phyloP scores from a whole-genome alignment of 2,329 filamentous ascomycete species.

The Clarireedia homoeocarpa region DNA sequence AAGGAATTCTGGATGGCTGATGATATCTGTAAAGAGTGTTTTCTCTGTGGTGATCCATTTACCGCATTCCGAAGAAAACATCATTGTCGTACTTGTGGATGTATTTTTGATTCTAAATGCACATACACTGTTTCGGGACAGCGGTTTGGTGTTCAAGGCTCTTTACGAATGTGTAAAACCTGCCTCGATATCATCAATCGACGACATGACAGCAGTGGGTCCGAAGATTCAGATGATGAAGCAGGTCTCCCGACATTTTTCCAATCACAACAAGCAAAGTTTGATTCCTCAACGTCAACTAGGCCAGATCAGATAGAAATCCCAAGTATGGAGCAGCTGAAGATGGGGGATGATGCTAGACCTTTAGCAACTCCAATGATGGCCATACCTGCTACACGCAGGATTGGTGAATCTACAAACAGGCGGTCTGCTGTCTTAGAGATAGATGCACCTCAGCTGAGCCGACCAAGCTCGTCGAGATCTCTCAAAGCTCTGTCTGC shows the following conservation, averaged over 20 bases:
- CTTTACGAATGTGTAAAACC: constrained; percentile 82
- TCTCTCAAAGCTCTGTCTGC: constrained; percentile 69
- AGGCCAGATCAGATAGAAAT: constrained; percentile 35
- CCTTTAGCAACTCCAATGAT: constrained; percentile 62
- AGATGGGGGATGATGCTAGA: constrained; percentile 35
- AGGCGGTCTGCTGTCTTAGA: constrained; percentile 84
- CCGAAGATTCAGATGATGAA: constrained; percentile 79
- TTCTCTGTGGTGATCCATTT: constrained; percentile 82
- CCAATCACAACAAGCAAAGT: constrained; percentile 44
- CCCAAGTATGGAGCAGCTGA: constrained; percentile 28
- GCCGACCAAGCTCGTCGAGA: constrained; percentile 86
- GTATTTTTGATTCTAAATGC: constrained; percentile 96
- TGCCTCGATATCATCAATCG: constrained; percentile 88
- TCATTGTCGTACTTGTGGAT: constrained; percentile 92
- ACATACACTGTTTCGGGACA: constrained; percentile 84
- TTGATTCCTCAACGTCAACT: constrained; percentile 31
- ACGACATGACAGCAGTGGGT: constrained; percentile 77
- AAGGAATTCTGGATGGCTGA: constrained; percentile 99
- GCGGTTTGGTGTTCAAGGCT: constrained; percentile 78
- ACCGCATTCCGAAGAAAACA: constrained; percentile 93
- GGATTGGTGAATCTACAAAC: constrained; percentile 67
- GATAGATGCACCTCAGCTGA: constrained; percentile 75
- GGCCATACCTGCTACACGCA: constrained; percentile 58
- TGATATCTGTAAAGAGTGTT: constrained; percentile 96
- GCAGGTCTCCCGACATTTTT: constrained; percentile 58